A percentile compares a stretch with the other conserved stretches of the same genome.
Evolutionary conservation across 2,329 filamentous ascomycete genomes (phyloP).

Genomic region (Colletotrichum brevisporum): DNA sequence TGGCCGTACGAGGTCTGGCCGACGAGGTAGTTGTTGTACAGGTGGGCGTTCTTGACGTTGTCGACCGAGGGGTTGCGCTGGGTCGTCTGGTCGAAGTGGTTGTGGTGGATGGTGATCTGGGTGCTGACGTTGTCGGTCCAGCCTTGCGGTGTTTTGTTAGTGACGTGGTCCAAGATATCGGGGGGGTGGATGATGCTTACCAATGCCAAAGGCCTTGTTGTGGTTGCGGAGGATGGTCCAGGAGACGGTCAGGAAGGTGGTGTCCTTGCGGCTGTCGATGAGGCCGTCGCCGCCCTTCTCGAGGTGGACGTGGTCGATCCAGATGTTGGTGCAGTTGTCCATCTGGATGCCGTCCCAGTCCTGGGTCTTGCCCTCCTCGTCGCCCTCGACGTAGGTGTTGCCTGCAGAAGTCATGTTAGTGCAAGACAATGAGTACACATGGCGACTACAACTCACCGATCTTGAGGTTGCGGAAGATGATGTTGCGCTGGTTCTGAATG

Average conservation of each 20-base stretch:
- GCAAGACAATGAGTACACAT: background rate
- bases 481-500: slow-evolving; percentile 42
- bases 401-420: background rate
- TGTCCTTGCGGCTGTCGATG: slow-evolving; percentile 47
- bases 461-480: slow-evolving; percentile 45
- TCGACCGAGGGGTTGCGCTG: slow-evolving; percentile 47
- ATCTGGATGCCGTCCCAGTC: slow-evolving; percentile 46
- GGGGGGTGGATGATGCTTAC: no score
- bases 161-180: no score
- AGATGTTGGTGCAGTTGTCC: slow-evolving; percentile 44
- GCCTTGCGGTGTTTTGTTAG: slow-evolving; percentile 26
- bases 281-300: slow-evolving; percentile 45
- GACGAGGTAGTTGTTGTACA: slow-evolving; percentile 48
- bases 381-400: slow-evolving; percentile 35
- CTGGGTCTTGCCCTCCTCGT: slow-evolving; percentile 44
- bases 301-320: slow-evolving; percentile 46
- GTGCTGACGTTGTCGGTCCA: slow-evolving; percentile 46
- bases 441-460: slow-evolving; percentile 16
- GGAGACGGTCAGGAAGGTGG: slow-evolving; percentile 45
- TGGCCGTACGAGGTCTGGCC: slow-evolving; percentile 45
- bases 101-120: slow-evolving; percentile 46
- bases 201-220: slow-evolving; percentile 47
- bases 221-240: slow-evolving; percentile 45
- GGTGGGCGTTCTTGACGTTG: slow-evolving; percentile 45
- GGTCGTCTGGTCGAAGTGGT: slow-evolving; percentile 44